phyloP scores from a whole-genome alignment of 2,329 filamentous ascomycete genomes.

The Lecanicillium sp. region DNA sequence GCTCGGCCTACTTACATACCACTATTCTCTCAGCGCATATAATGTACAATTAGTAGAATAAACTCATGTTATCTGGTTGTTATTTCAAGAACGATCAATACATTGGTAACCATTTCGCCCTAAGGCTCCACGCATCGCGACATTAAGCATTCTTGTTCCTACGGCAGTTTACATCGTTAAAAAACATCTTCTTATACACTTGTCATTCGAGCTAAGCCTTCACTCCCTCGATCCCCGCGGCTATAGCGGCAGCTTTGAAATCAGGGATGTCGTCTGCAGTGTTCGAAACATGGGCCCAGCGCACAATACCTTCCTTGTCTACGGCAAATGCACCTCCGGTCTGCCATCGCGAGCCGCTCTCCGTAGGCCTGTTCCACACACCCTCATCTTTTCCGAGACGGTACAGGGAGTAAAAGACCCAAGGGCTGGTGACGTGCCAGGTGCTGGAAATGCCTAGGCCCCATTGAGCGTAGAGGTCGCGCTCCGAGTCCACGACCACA shows the following conservation, averaged over 20 bases:
- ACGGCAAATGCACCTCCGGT: constrained; percentile 54
- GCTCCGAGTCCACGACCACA: constrained; percentile 51
- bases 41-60: neutral
- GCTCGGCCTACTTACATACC: too few species aligned
- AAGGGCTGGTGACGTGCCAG: constrained; percentile 54
- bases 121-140: neutral
- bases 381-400: constrained; percentile 52
- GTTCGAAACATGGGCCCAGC: constrained; percentile 21
- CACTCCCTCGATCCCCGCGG: constrained; percentile 14
- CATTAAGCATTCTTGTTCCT: too few species aligned
- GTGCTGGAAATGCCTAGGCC: constrained; percentile 53
- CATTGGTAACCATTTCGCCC: neutral
- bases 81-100: neutral
- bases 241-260: constrained; percentile 18
- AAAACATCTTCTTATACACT: neutral
- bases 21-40: too few species aligned
- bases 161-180: too few species aligned
- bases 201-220: neutral
- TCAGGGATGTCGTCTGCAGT: constrained; percentile 24
- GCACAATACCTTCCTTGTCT: constrained; percentile 20
- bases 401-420: constrained; percentile 46
- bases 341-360: constrained; percentile 63
- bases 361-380: constrained; percentile 57
- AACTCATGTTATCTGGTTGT: too few species aligned
- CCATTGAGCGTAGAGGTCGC: constrained; percentile 56